phyloP scores from a whole-genome alignment of 306 rosid genomes.

The Abrus precatorius region DNA sequence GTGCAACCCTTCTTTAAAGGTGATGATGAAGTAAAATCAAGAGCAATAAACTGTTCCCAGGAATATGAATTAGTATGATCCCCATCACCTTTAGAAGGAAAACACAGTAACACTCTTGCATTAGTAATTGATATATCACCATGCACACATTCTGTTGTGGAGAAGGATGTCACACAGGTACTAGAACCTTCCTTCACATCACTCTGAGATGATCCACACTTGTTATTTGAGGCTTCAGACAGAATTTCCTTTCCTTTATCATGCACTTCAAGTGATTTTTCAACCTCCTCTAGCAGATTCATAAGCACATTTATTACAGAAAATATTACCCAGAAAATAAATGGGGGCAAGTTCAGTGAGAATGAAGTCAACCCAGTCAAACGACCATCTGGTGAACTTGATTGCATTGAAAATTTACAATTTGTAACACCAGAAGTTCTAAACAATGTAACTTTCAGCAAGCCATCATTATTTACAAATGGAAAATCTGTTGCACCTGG shows the following conservation, averaged over 20 bases:
- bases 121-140: slow-evolving; percentile 74
- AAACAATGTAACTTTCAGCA: slow-evolving; percentile 72
- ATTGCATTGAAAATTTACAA: slow-evolving; percentile 64
- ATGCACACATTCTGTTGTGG: slow-evolving; percentile 60
- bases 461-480: slow-evolving; percentile 56
- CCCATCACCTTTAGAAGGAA: slow-evolving; percentile 65
- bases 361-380: slow-evolving; percentile 61
- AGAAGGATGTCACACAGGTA: slow-evolving; percentile 57
- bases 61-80: slow-evolving; percentile 56
- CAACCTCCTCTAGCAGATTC: slow-evolving; percentile 63
- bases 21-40: slow-evolving; percentile 70
- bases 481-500: slow-evolving; percentile 58
- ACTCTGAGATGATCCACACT: slow-evolving; percentile 48
- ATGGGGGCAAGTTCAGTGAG: slow-evolving; percentile 73
- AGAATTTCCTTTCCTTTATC: slow-evolving; percentile 47
- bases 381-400: slow-evolving; percentile 63
- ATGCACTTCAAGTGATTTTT: slow-evolving; percentile 56
- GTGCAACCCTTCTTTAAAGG: slow-evolving; percentile 50
- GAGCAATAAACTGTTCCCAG: slow-evolving; percentile 80
- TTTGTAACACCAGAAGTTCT: slow-evolving; percentile 70
- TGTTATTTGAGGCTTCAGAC: slow-evolving; percentile 51
- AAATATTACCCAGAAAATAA: slow-evolving; percentile 82
- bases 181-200: slow-evolving; percentile 56
- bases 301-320: slow-evolving; percentile 58
- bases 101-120: slow-evolving; percentile 88